These are phyloP conservation scores for Coemansia sp. DNA, from an alignment of 192 early-diverging fungal genomes.

Conservation along the genomic window DNA sequence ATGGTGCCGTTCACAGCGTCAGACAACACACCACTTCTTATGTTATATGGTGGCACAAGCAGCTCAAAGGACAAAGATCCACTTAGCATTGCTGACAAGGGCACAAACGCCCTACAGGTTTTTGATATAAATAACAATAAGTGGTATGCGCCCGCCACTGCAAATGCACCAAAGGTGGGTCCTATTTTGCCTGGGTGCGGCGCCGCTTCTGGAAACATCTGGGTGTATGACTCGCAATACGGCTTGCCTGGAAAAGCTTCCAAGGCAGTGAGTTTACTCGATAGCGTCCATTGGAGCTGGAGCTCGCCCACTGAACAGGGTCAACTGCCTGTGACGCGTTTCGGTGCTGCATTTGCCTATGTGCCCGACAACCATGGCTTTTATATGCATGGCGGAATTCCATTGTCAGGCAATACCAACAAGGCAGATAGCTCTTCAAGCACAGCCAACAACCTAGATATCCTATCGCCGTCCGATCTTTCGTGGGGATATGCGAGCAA, in stretches of 20 bases:
- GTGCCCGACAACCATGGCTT: slow-evolving; percentile 23
- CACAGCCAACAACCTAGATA: slow-evolving; percentile 49
- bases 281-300: slow-evolving; percentile 56
- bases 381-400: slow-evolving; percentile 54
- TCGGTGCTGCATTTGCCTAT: slow-evolving; percentile 45
- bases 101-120: slow-evolving; percentile 28
- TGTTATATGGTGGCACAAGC: slow-evolving; percentile 53
- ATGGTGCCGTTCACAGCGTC: slow-evolving; percentile 48
- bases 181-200: slow-evolving; percentile 51
- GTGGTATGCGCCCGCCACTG: slow-evolving; percentile 49
- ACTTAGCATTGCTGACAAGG: slow-evolving; percentile 24
- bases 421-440: slow-evolving; percentile 23
- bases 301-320: slow-evolving; percentile 42
- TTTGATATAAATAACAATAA: slow-evolving; percentile 44
- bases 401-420: slow-evolving; percentile 27
- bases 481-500: slow-evolving; percentile 62
- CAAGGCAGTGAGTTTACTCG: slow-evolving; percentile 40
- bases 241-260: slow-evolving; percentile 14
- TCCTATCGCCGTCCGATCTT: slow-evolving; percentile 55
- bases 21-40: slow-evolving; percentile 34
- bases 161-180: slow-evolving; percentile 31
- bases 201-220: slow-evolving; percentile 28
- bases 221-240: slow-evolving; percentile 46
- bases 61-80: slow-evolving; percentile 24
- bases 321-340: slow-evolving; percentile 38